Base-by-base conservation (phyloP, 2,329 filamentous ascomycete genomes). In the Bipolaris sorokiniana region DNA sequence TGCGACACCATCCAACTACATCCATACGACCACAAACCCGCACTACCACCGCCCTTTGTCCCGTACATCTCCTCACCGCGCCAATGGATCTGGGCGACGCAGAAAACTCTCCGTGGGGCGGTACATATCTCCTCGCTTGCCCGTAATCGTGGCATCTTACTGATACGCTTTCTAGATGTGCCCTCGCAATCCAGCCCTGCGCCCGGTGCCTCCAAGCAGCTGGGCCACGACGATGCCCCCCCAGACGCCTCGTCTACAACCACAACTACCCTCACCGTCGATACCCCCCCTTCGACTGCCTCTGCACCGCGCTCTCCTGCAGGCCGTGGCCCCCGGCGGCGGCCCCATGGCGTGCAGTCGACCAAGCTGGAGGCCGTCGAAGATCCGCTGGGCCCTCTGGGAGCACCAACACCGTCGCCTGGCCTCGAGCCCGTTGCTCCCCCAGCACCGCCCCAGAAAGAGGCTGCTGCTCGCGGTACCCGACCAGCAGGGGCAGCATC, bases 291-390 rank as follows among this genome's bases (percentile, higher is more conserved):
- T 67, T 76, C 62, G 65, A 70, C 66, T 34, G 67, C 79, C 38
- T 76, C 77, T 59, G 76, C 80, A 31, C 76, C 80, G 44, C 80
- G 79, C 62, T 80, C 82, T 31, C 78, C 81, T 45, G 78, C 77
- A 50, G 78, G 76, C 61, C 80, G 82, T 72, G 82, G 78, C 41
- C 81, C 82, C 15, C 79, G 84, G 62, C 79, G 81, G 52, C 82
- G 84, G 59, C 84, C 85, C 71, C 81, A 92, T 70, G 88, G 88
- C 65, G 88, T 88, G 57, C 90, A 93, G 73, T 86, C 89, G 28
- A 92, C 90, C 45, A 88, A 87, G 51, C 88, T 94, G 59, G 88
- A 94, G 78, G 89, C 88, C 59, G 88, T 91, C 65, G 90, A 92
- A 72, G 82, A 86, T 68, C 89, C 90, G 54, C 84, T 93, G 44